A percentile compares a stretch with the other conserved stretches of the same genome.
Conservation (phyloP, 176 grass and related monocot species). For the sorghum (Sorghum bicolor) region Sorghum_bicolor_NCBIv3 NC_012872.2:6074501-6075000, state of each 20-base stretch:
- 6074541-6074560: not conserved
- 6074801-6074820: not conserved
- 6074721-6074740: not conserved
- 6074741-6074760: not conserved
- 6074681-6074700: not conserved
- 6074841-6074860: not conserved
- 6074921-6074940: not conserved
- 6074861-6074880: not conserved
- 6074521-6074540: conserved; percentile 21
- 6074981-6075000: not conserved
- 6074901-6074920: not conserved
- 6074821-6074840: conserved; percentile 21
- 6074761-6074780: not conserved
- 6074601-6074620: not conserved
- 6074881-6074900: not conserved
- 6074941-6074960: not conserved
- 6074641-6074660: not conserved
- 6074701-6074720: not conserved
- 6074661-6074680: not conserved
- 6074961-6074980: not conserved
- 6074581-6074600: conserved; percentile 24
- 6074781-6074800: not conserved
- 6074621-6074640: not conserved
- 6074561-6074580: conserved; percentile 9
- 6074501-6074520: conserved; percentile 18